These are phyloP conservation scores for Camelina neglecta DNA, from an alignment of 345 rosid species.

Conservation along the genomic window DNA sequence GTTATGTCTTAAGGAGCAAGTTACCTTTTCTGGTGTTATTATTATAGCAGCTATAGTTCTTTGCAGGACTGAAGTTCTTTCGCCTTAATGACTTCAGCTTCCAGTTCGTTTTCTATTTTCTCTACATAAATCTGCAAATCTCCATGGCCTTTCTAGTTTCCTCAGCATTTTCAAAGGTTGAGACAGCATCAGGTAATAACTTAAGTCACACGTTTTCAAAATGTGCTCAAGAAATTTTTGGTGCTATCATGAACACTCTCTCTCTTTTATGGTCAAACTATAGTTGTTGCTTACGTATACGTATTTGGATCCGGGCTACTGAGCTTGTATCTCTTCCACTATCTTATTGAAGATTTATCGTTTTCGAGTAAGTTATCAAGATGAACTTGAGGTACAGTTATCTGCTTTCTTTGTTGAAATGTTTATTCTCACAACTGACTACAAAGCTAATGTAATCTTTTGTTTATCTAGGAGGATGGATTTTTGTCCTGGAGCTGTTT, in stretches of 20 bases:
- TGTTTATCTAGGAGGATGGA: constrained; percentile 61
- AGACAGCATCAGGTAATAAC: constrained; percentile 85
- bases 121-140: constrained; percentile 84
- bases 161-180: constrained; percentile 66
- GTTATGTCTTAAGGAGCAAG: neutral
- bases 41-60: constrained; percentile 9
- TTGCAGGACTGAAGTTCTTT: constrained; percentile 85
- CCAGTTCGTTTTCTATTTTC: constrained; percentile 70
- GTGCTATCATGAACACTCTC: neutral
- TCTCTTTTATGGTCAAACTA: constrained; percentile 1
- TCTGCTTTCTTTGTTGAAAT: no score
- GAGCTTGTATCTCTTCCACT: constrained; percentile 70
- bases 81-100: constrained; percentile 66
- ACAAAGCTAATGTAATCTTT: neutral
- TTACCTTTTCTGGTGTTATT: neutral
- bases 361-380: constrained; percentile 71
- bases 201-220: neutral
- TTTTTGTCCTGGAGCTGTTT: constrained; percentile 69
- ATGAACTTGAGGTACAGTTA: neutral
- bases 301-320: constrained; percentile 88
- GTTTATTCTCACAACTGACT: constrained; percentile 2
- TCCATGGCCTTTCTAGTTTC: constrained; percentile 74
- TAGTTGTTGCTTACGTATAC: constrained; percentile 68
- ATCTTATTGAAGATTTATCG: constrained; percentile 61
- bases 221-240: neutral